Base-by-base conservation (phyloP, 2,329 filamentous ascomycete genomes). In the Trichoderma sp. region DNA sequence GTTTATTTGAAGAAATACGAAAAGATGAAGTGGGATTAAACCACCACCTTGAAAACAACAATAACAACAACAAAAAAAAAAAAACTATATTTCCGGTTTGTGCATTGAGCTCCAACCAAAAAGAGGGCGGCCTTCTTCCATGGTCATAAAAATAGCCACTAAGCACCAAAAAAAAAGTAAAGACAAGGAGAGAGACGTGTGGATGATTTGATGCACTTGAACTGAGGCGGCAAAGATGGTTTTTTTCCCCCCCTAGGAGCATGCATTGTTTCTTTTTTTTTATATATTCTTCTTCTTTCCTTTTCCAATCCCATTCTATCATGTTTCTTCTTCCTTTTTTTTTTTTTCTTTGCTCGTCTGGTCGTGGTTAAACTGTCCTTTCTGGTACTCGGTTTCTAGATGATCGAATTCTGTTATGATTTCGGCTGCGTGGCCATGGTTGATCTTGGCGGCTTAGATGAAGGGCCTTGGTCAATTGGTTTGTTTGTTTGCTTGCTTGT, bases 181-280 rank as follows among this genome's bases (percentile, higher is more conserved):
- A 22, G n/a, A 19, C 4, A 42, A 29, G n/a, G n/a, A n/a, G 52
- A 19, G 63, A 35, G 63, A 56, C 10, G 42, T 54, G 60, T 64
- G 60, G 48, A 64, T 29, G 48, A 54, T 54, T 54, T 54, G 13
- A 64, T 56, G 52, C 19, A 29, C 37, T 57, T 64, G 35, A 56
- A 8, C 13, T 48, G 48, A 35, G 66, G 59, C 25, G 59, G 59
- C 66, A 64, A 60, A 60, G 22, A 64, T 39, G 45, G 66, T n/a
- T 63, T 68, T 56, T 10, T 25, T 67, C 15, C 7, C 42, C 42
- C n/a, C 39, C 4, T 12, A 5, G n/a, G 42, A 10, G n/a, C 8
- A 1, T 48, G 19, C 22, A 22, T n/a, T n/a, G n/a, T 64, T 56
- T 65, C 48, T 45, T 15, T 48, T 56, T 5, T 56, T 64, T 12